These are phyloP conservation scores for Adenanthera pavonina DNA, from an alignment of 306 rosid genomes.

Conservation along the genomic window DNA sequence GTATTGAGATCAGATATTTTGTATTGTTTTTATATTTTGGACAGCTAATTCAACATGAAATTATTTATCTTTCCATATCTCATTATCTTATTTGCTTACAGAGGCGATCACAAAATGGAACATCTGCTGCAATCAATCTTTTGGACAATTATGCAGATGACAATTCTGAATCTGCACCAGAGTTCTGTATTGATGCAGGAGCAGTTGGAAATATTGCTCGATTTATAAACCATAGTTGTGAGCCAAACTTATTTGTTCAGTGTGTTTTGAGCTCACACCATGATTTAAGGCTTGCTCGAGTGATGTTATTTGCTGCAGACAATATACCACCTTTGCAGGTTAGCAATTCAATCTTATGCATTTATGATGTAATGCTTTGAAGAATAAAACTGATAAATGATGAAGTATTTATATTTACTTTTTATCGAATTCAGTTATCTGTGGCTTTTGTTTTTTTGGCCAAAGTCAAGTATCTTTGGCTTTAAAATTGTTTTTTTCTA, in stretches of 20 bases:
- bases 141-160: conserved; percentile 64
- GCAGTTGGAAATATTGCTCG: conserved; percentile 83
- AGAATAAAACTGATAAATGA: background rate
- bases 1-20: conserved; percentile 44
- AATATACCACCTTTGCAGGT: conserved; percentile 98
- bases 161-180: conserved; percentile 67
- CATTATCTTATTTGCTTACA: conserved; percentile 34
- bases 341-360: conserved; percentile 13
- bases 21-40: background rate
- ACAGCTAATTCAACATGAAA: background rate
- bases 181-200: conserved; percentile 92
- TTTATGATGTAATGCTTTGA: background rate
- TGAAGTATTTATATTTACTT: background rate
- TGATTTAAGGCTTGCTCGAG: conserved; percentile 81
- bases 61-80: conserved; percentile 6
- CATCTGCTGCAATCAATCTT: conserved; percentile 44
- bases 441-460: no score
- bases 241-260: conserved; percentile 94
- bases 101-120: conserved; percentile 71
- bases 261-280: conserved; percentile 90
- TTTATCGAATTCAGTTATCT: background rate
- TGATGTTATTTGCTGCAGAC: conserved; percentile 94
- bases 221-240: conserved; percentile 94
- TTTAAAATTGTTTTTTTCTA: background rate
- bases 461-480: background rate